A percentile compares a stretch with the other conserved stretches of the same genome.
Conservation (phyloP, 2,329 filamentous ascomycete genomes). For the Monilinia laxa region DNA sequence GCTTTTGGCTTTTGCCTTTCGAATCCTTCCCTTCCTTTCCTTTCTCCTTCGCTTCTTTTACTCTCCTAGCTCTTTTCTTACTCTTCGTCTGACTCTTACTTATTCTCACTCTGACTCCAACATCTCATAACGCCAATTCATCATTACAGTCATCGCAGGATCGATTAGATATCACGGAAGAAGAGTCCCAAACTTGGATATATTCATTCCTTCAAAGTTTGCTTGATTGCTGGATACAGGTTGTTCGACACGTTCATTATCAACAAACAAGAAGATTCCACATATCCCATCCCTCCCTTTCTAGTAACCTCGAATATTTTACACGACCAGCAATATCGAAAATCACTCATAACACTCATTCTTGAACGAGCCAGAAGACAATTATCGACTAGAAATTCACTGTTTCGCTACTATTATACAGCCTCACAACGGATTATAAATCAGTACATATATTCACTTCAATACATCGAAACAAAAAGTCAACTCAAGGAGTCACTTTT, state of each 20-base stretch:
- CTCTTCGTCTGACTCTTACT: background rate
- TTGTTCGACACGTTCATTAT: conserved; percentile 38
- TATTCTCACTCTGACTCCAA: conserved; percentile 16
- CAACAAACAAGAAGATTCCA: conserved; percentile 28
- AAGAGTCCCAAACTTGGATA: conserved; percentile 11
- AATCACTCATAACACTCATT: conserved; percentile 4
- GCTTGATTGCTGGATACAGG: conserved; percentile 30
- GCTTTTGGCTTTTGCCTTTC: background rate
- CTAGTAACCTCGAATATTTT: conserved; percentile 5
- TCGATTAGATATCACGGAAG: conserved; percentile 28
- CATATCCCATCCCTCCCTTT: conserved; percentile 20
- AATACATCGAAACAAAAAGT: background rate
- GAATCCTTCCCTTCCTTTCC: conserved; percentile 8
- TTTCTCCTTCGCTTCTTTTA: conserved; percentile 7
- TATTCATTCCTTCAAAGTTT: conserved; percentile 31
- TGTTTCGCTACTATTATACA: background rate
- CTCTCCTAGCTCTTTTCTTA: conserved; percentile 7
- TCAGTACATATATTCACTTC: background rate
- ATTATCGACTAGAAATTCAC: background rate
- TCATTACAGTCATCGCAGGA: conserved; percentile 30
- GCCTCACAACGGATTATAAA: background rate
- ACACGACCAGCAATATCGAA: background rate
- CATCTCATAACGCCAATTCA: conserved; percentile 22
- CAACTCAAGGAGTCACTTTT: conserved; percentile 6
- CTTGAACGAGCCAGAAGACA: background rate